These are phyloP conservation scores for Aspergillus pseudonomiae DNA, from an alignment of 2,329 filamentous ascomycete genomes.

Conservation along the genomic window DNA sequence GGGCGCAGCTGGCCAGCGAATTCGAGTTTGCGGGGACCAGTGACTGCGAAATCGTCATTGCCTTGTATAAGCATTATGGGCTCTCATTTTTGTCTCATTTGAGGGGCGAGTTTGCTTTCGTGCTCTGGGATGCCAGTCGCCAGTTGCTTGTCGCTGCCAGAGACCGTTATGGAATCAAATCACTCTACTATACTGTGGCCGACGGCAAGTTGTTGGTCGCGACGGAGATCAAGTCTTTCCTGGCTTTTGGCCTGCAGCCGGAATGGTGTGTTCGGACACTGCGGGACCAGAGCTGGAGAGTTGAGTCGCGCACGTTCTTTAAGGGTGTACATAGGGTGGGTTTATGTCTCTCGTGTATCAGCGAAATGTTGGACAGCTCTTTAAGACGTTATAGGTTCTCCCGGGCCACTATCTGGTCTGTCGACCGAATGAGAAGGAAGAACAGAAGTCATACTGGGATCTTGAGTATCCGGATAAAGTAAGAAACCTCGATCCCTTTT, in stretches of 20 bases:
- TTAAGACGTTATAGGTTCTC: constrained; percentile 33
- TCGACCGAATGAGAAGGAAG: constrained; percentile 35
- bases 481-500: neutral
- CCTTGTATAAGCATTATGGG: constrained; percentile 56
- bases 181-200: constrained; percentile 55
- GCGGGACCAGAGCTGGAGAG: constrained; percentile 47
- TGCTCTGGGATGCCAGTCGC: constrained; percentile 52
- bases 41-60: constrained; percentile 58
- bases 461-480: constrained; percentile 61
- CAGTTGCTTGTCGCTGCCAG: constrained; percentile 52
- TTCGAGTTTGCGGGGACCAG: constrained; percentile 52
- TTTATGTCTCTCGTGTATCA: too few relatives aligned
- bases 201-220: constrained; percentile 50
- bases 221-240: constrained; percentile 58
- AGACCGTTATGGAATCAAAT: constrained; percentile 62
- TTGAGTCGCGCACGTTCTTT: constrained; percentile 54
- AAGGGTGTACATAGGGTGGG: constrained; percentile 50
- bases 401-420: constrained; percentile 52
- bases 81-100: constrained; percentile 50
- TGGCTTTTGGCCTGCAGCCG: constrained; percentile 54
- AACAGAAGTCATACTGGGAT: constrained; percentile 33
- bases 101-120: constrained; percentile 60
- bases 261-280: constrained; percentile 58
- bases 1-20: constrained; percentile 38
- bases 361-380: too few relatives aligned